Percentiles rank a stretch among this genome's conserved stretches.
Conservation (phyloP, 228 moss, liverwort and hornwort species). For the Sphagnum magellanicum region DNA sequence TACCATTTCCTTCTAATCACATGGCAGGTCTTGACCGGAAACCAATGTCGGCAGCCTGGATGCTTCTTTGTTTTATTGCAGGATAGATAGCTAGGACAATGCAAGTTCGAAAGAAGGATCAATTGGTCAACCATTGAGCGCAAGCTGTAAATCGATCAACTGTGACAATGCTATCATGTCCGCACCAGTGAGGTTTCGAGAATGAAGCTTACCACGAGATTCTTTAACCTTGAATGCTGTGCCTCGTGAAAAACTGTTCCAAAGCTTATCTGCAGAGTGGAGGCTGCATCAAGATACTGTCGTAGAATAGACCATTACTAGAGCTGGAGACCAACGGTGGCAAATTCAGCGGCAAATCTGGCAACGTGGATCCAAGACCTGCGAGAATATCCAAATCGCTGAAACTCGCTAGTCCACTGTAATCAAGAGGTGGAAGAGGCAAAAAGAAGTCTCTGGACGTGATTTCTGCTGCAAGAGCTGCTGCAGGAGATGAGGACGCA, state of each 20-base stretch:
- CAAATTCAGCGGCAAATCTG: constrained; percentile 17
- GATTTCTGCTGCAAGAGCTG: background rate
- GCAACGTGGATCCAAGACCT: constrained; percentile 20
- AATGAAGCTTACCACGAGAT: constrained; percentile 20
- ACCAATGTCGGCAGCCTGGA: background rate
- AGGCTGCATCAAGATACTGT: constrained; percentile 19
- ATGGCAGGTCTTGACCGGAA: background rate
- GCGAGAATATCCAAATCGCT: constrained; percentile 44
- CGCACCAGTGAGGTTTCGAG: background rate
- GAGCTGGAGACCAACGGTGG: constrained; percentile 6
- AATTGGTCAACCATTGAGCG: background rate
- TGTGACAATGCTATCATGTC: background rate
- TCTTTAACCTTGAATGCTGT: constrained; percentile 26
- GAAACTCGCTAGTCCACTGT: constrained; percentile 24
- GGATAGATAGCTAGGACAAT: background rate
- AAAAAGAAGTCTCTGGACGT: constrained; percentile 2
- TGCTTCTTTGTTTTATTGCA: background rate
- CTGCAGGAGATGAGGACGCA: background rate
- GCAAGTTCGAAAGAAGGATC: background rate
- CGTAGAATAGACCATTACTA: constrained; percentile 17
- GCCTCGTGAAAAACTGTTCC: constrained; percentile 22
- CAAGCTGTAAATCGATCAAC: no score
- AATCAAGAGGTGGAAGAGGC: constrained; percentile 22
- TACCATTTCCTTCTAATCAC: background rate
- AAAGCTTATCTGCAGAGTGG: constrained; percentile 48